These are phyloP conservation scores for Epichloe gansuensis DNA, from an alignment of 2,329 filamentous ascomycete genomes.

Conservation along the genomic window DNA sequence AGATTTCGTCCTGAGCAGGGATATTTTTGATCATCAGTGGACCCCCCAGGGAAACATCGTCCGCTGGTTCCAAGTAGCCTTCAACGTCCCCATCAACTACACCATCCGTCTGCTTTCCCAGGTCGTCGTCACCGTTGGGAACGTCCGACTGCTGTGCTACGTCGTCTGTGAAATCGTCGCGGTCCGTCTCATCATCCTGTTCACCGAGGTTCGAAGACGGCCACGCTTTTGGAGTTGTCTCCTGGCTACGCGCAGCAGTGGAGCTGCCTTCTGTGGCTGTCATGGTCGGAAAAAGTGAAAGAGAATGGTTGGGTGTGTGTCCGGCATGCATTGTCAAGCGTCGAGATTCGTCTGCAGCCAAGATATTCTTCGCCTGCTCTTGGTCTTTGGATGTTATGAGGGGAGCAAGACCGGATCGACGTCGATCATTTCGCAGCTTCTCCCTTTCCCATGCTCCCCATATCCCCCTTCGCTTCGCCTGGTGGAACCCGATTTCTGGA, in stretches of 20 bases:
- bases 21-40: constrained; percentile 43
- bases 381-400: constrained; percentile 20
- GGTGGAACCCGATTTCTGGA: constrained; percentile 1
- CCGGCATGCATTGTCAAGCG: constrained; percentile 50
- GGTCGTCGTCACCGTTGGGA: not conserved
- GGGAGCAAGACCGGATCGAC: constrained; percentile 3
- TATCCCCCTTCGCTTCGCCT: not conserved
- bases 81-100: constrained; percentile 10
- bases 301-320: constrained; percentile 48
- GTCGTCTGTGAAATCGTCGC: not conserved
- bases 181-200: not conserved
- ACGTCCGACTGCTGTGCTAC: not conserved
- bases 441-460: constrained; percentile 3
- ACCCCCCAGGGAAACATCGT: constrained; percentile 35
- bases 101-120: not conserved
- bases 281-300: constrained; percentile 36
- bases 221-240: constrained; percentile 17
- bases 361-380: constrained; percentile 29
- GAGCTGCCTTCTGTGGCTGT: constrained; percentile 25
- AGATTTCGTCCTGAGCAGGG: constrained; percentile 42
- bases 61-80: constrained; percentile 24
- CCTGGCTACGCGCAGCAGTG: constrained; percentile 15
- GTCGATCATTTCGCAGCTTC: constrained; percentile 2
- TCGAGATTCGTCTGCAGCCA: constrained; percentile 34
- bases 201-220: not conserved